phyloP scores from a whole-genome alignment of 78 protist genomes.

The Monosiga brevicollis region DNA sequence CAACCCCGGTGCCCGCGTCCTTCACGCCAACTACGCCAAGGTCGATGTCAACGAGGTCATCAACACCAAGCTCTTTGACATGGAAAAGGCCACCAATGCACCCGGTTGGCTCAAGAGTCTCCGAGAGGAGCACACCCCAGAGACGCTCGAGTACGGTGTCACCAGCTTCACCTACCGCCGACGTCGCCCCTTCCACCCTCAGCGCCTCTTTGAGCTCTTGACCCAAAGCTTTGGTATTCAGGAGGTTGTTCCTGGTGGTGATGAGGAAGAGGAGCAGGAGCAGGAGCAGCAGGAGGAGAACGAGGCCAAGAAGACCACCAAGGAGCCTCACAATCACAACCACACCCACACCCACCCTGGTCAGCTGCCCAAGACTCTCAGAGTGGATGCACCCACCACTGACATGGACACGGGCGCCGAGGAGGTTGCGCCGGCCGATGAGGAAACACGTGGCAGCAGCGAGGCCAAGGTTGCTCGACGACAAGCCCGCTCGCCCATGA shows the following conservation, averaged over 20 bases:
- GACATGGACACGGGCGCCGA: not conserved
- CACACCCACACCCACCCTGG: too few relatives aligned
- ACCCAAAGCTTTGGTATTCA: not conserved
- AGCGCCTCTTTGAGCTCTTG: not conserved
- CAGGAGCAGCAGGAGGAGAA: not conserved
- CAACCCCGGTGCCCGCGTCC: slow-evolving; percentile 33
- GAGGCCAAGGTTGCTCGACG: not conserved
- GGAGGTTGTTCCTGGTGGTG: not conserved
- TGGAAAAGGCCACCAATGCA: slow-evolving; percentile 30
- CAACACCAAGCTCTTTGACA: slow-evolving; percentile 48
- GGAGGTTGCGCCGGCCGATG: not conserved
- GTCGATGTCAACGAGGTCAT: slow-evolving; percentile 35
- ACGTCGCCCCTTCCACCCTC: slow-evolving; percentile 74
- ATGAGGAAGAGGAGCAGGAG: not conserved
- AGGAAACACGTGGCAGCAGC: not conserved
- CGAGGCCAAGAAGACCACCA: not conserved
- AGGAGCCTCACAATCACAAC: too few relatives aligned
- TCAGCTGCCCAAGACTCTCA: not conserved
- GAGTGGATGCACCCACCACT: not conserved
- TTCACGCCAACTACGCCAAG: slow-evolving; percentile 5
- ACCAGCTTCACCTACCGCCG: slow-evolving; percentile 47
- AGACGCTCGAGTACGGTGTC: slow-evolving; percentile 75
- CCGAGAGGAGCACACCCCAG: slow-evolving; percentile 51
- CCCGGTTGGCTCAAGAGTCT: slow-evolving; percentile 68
- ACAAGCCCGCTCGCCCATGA: too few relatives aligned